A percentile compares a stretch with the other conserved stretches of the same genome.
Conservation (phyloP, 2,329 filamentous ascomycete genomes). For the Sporothrix dimorphospora region DNA sequence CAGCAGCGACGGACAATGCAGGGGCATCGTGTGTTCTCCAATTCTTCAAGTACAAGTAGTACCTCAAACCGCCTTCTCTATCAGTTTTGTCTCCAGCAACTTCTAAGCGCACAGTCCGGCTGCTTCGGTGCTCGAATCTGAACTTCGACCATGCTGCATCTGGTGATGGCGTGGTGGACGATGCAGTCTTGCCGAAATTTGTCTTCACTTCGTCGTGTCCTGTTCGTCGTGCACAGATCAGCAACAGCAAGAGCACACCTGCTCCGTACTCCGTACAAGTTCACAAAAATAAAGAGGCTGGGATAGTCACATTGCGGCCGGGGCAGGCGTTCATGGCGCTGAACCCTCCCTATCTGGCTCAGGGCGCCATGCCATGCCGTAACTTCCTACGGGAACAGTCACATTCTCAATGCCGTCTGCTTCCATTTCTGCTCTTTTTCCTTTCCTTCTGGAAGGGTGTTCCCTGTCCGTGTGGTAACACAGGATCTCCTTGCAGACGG, state of each 20-base stretch:
- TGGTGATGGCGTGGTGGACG: not conserved
- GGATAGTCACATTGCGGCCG: not conserved
- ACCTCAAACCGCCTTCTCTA: not conserved
- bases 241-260: not conserved
- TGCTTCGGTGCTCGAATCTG: not conserved
- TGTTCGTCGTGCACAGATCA: not conserved
- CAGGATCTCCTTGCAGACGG: constrained; percentile 1
- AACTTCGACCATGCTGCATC: constrained; percentile 8
- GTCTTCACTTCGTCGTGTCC: too few relatives aligned
- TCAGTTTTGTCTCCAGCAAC: not conserved
- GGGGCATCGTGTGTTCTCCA: not conserved
- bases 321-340: constrained; percentile 18
- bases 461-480: constrained; percentile 24
- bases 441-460: constrained; percentile 24
- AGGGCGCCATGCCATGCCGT: constrained; percentile 6
- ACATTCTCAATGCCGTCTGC: not conserved
- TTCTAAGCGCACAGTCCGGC: not conserved
- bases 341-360: not conserved
- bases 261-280: too few relatives aligned
- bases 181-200: not conserved
- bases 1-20: not conserved
- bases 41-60: too few relatives aligned
- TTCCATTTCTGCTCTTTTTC: not conserved
- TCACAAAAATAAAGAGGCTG: not conserved
- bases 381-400: not conserved